These are phyloP conservation scores for Ophiorrhiza pumila DNA, from an alignment of 257 asterid species.

Conservation along the genomic window DNA sequence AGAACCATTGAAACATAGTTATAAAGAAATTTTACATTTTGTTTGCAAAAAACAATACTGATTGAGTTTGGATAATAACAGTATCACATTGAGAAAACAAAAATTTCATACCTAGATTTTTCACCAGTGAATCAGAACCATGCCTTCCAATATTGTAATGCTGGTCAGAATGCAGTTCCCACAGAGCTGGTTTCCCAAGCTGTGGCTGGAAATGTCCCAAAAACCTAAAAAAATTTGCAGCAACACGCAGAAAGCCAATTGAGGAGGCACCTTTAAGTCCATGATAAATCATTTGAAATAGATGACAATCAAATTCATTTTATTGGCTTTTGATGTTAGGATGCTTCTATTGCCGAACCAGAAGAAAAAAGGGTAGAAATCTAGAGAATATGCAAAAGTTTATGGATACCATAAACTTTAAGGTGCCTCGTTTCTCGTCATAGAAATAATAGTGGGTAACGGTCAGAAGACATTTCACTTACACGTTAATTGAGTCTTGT, in stretches of 20 bases:
- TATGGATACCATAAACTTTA: not conserved
- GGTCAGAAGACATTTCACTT: slow-evolving; percentile 25
- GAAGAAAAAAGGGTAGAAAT: not conserved
- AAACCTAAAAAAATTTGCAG: slow-evolving; percentile 51
- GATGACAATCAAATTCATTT: not conserved
- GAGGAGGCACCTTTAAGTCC: not conserved
- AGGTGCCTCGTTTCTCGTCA: not conserved
- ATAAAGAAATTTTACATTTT: not conserved
- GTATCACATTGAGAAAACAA: not conserved
- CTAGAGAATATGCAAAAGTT: not conserved
- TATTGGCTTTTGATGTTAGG: not conserved
- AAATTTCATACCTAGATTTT: slow-evolving; percentile 46
- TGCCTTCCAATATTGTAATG: slow-evolving; percentile 60
- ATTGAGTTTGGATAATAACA: not conserved
- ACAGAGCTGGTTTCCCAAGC: slow-evolving; percentile 77
- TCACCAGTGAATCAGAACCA: slow-evolving; percentile 47
- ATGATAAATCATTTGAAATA: not conserved
- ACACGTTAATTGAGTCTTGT: slow-evolving; percentile 91
- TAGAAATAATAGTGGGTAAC: not conserved
- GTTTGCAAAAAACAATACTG: not conserved
- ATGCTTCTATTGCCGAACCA: not conserved
- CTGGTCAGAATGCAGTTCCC: slow-evolving; percentile 86
- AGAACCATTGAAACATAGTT: slow-evolving; percentile 78
- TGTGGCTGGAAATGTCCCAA: slow-evolving; percentile 95
- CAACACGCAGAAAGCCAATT: not conserved